A percentile compares a stretch with the other conserved stretches of the same genome.
Conservation (phyloP, 2,329 filamentous ascomycete species). For the Epichloe baconii region DNA sequence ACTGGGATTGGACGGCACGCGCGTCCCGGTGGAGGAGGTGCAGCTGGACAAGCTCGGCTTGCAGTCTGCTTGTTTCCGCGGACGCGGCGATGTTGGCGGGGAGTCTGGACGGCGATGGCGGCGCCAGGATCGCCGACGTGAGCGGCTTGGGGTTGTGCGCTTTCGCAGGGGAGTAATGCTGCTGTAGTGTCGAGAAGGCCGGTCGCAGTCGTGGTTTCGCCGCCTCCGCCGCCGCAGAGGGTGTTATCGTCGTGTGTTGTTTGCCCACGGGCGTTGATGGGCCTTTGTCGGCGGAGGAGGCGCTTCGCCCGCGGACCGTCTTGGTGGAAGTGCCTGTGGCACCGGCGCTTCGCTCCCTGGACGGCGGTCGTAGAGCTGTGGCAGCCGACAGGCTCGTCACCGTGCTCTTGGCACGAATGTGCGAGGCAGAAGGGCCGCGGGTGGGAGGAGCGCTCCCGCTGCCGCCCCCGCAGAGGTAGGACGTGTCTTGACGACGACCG, state of each 20-base stretch:
- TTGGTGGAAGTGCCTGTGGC: neutral
- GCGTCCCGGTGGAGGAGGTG: conserved; percentile 49
- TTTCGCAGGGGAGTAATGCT: conserved; percentile 55
- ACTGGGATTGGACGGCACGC: conserved; percentile 29
- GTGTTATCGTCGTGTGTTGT: neutral
- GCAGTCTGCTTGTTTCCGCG: conserved; percentile 43
- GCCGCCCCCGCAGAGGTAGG: conserved; percentile 16
- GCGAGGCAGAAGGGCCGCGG: conserved; percentile 10
- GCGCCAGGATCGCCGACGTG: conserved; percentile 43
- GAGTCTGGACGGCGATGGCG: conserved; percentile 47
- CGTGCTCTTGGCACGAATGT: conserved; percentile 21
- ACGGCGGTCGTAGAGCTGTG: conserved; percentile 19
- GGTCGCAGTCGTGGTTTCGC: conserved; percentile 29
- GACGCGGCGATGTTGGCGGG: conserved; percentile 46
- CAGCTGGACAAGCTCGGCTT: conserved; percentile 53
- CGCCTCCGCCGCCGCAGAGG: conserved; percentile 7
- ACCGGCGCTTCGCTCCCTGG: conserved; percentile 5
- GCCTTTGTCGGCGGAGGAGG: conserved; percentile 12
- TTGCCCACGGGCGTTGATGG: conserved; percentile 5
- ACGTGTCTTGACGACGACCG: conserved; percentile 11
- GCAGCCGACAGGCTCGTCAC: conserved; percentile 15
- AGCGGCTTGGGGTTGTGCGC: conserved; percentile 46
- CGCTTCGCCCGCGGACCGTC: neutral
- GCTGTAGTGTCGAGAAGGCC: conserved; percentile 49
- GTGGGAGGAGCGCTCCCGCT: conserved; percentile 11